A percentile compares a stretch with the other conserved stretches of the same genome.
These are phyloP conservation scores for Erysimum cheiri DNA, from an alignment of 441 rosid genomes.

Conservation along the genomic window DNA sequence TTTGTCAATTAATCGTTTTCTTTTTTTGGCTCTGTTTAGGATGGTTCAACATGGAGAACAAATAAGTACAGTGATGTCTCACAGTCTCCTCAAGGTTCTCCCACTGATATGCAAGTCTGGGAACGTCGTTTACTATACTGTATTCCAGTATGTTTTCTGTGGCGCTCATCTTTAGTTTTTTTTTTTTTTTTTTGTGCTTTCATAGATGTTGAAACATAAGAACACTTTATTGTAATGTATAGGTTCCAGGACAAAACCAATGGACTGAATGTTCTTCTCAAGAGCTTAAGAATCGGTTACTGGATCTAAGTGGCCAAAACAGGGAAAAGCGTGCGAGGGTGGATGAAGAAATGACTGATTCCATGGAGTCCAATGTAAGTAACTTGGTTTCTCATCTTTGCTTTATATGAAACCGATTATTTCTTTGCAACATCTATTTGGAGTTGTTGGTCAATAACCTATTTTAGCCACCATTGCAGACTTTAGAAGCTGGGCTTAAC, in stretches of 20 bases:
- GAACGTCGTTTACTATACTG: conserved; percentile 84
- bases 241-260: conserved; percentile 84
- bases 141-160: conserved; percentile 62
- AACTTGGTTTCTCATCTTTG: not conserved
- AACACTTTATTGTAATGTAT: conserved; percentile 10
- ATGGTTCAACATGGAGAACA: conserved; percentile 79
- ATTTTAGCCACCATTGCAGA: conserved; percentile 48
- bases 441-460: not conserved
- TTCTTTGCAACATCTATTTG: not conserved
- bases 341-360: conserved; percentile 61
- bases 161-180: not conserved
- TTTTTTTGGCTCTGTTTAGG: conserved; percentile 48
- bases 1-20: conserved; percentile 10
- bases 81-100: conserved; percentile 55
- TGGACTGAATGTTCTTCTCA: conserved; percentile 74
- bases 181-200: not conserved
- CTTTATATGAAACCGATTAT: not conserved
- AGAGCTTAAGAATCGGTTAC: conserved; percentile 34
- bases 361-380: conserved; percentile 52
- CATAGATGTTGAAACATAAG: not conserved
- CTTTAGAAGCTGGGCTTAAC: conserved; percentile 45
- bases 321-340: conserved; percentile 80
- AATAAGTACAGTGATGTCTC: conserved; percentile 79
- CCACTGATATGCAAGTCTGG: conserved; percentile 74
- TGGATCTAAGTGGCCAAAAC: conserved; percentile 51